phyloP scores from a whole-genome alignment of 148 eudicot genomes.

The Linanthus parryae region DNA sequence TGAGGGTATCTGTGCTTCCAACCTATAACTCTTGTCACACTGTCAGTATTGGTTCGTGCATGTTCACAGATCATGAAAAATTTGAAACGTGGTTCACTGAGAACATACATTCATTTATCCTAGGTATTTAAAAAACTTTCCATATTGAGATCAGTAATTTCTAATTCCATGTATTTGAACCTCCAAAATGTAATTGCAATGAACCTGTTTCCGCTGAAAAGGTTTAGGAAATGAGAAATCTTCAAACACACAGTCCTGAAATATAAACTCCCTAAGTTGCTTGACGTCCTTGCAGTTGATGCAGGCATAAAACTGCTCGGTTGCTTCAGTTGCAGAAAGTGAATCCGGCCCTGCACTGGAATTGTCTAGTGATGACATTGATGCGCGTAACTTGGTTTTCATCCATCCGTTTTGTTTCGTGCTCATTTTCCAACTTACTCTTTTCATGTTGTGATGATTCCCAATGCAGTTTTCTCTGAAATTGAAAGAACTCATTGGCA shows the following conservation, averaged over 20 bases:
- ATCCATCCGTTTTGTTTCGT: no score
- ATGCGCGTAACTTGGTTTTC: not conserved
- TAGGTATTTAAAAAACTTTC: not conserved
- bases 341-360: slow-evolving; percentile 4
- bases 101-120: no score
- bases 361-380: slow-evolving; percentile 10
- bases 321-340: slow-evolving; percentile 29
- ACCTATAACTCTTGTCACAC: not conserved
- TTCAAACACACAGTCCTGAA: slow-evolving; percentile 52
- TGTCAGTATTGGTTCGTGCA: not conserved
- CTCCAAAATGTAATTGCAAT: not conserved
- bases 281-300: slow-evolving; percentile 43
- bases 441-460: no score
- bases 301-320: slow-evolving; percentile 49
- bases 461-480: no score
- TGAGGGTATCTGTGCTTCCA: no score
- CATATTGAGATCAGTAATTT: not conserved
- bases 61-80: no score
- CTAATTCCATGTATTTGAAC: not conserved
- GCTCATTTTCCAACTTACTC: no score
- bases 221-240: slow-evolving; percentile 51
- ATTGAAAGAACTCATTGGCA: no score
- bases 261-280: slow-evolving; percentile 29
- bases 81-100: no score
- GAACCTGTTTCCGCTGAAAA: slow-evolving; percentile 63